These are phyloP conservation scores for Epichloe amarillans DNA, from an alignment of 2,329 filamentous ascomycete species.

Conservation along the genomic window DNA sequence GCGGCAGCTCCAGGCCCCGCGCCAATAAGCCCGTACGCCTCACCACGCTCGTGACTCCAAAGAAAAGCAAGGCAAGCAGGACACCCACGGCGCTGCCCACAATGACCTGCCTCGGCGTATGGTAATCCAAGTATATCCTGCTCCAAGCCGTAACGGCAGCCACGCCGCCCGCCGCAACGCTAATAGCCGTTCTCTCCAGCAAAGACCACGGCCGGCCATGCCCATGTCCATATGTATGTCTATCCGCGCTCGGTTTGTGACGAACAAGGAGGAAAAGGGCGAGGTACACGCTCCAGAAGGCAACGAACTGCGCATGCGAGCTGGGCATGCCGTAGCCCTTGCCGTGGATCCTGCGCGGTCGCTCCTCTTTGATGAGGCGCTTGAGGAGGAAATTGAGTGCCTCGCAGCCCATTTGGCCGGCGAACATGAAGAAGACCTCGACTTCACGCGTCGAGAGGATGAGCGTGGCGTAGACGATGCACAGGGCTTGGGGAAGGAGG, in stretches of 20 bases:
- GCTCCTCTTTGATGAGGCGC: constrained; percentile 80
- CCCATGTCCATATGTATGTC: neutral
- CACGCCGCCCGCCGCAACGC: constrained; percentile 42
- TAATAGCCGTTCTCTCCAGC: constrained; percentile 42
- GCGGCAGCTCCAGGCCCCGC: constrained; percentile 54
- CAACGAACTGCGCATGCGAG: constrained; percentile 89
- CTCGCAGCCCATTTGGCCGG: constrained; percentile 84
- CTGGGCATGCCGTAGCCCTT: constrained; percentile 96
- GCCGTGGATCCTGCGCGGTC: constrained; percentile 69
- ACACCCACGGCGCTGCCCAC: constrained; percentile 62
- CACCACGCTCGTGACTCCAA: constrained; percentile 51
- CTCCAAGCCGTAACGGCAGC: constrained; percentile 65
- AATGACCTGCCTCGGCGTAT: constrained; percentile 78
- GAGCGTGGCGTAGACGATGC: constrained; percentile 78
- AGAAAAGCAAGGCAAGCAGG: constrained; percentile 66
- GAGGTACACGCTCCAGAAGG: constrained; percentile 79
- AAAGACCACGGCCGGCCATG: constrained; percentile 39
- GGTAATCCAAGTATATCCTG: constrained; percentile 83
- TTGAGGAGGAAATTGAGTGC: constrained; percentile 83
- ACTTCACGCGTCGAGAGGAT: constrained; percentile 84
- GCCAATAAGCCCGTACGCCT: constrained; percentile 56
- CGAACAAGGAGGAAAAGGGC: constrained; percentile 73
- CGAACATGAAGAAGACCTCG: constrained; percentile 81
- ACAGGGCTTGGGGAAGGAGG: constrained; percentile 81
- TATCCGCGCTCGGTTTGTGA: constrained; percentile 43